Conservation (phyloP, 108 stramenopile species). For the Nitzschia inconspicua region DNA sequence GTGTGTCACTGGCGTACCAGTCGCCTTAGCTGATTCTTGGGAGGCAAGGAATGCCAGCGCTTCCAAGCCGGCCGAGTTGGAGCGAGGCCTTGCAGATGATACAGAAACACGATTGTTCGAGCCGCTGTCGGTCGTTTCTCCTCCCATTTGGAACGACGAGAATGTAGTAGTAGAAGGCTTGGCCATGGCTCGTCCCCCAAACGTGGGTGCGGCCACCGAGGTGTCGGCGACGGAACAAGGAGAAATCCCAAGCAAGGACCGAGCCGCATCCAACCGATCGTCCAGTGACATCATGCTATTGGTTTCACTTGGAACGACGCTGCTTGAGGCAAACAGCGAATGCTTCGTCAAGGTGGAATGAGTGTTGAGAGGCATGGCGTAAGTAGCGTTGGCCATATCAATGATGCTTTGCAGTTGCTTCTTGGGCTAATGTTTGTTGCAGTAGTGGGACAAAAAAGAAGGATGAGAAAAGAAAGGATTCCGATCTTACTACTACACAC, state of each 20-base stretch:
- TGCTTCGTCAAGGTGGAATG: neutral
- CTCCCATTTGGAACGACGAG: too few species aligned
- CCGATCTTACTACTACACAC: too few species aligned
- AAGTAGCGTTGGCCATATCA: constrained; percentile 25
- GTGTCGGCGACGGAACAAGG: constrained; percentile 24
- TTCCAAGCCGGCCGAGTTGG: constrained; percentile 39
- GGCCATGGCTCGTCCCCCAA: constrained; percentile 1
- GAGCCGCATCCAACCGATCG: constrained; percentile 43
- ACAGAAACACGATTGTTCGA: neutral
- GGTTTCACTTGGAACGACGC: neutral
- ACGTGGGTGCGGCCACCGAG: neutral
- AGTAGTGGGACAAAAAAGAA: too few species aligned
- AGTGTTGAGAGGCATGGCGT: neutral
- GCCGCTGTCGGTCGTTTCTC: neutral
- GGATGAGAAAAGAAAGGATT: too few species aligned
- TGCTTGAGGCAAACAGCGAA: neutral
- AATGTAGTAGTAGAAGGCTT: too few species aligned
- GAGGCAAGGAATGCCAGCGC: constrained; percentile 50
- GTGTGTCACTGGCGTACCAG: neutral
- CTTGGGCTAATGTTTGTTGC: too few species aligned
- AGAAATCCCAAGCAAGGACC: constrained; percentile 38
- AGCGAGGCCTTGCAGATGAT: neutral
- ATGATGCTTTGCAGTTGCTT: constrained; percentile 23
- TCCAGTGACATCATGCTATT: constrained; percentile 8
- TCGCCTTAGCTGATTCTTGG: constrained; percentile 18